A percentile compares a stretch with the other conserved stretches of the same genome.
These are phyloP conservation scores for Trichoderma sp. DNA, from an alignment of 2,329 filamentous ascomycete genomes.

Conservation along the genomic window DNA sequence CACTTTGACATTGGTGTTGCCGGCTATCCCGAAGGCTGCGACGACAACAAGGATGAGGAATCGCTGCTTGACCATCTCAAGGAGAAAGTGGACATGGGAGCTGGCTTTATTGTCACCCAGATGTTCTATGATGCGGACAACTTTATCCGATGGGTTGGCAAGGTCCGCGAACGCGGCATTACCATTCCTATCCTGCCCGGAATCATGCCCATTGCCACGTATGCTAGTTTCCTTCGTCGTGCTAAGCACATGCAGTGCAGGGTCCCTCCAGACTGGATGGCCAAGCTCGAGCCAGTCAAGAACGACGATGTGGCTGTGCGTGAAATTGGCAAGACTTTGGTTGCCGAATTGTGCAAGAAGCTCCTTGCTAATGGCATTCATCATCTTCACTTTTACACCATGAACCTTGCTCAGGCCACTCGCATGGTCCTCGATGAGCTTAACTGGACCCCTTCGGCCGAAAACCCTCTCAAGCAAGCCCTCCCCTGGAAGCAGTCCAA, in stretches of 20 bases:
- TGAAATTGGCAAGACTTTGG: constrained; percentile 81
- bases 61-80: constrained; percentile 87
- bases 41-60: constrained; percentile 88
- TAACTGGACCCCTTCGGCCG: constrained; percentile 71
- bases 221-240: constrained; percentile 85
- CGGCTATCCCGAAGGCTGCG: constrained; percentile 92
- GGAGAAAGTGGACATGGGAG: constrained; percentile 93
- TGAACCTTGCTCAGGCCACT: constrained; percentile 95
- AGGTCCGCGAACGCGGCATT: constrained; percentile 82
- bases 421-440: constrained; percentile 92
- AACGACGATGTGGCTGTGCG: constrained; percentile 93
- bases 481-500: constrained; percentile 96
- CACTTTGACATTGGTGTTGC: constrained; percentile 97
- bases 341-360: constrained; percentile 86
- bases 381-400: constrained; percentile 97
- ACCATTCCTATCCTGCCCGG: constrained; percentile 79
- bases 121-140: constrained; percentile 99
- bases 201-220: constrained; percentile 88
- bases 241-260: constrained; percentile 88
- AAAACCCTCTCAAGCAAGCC: constrained; percentile 80
- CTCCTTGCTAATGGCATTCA: constrained; percentile 78
- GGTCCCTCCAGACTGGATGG: constrained; percentile 77
- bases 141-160: constrained; percentile 86
- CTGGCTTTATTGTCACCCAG: constrained; percentile 92
- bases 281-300: constrained; percentile 85